Conservation (phyloP, 2,329 filamentous ascomycete genomes). For the Aspergillus eucalypticola region DNA sequence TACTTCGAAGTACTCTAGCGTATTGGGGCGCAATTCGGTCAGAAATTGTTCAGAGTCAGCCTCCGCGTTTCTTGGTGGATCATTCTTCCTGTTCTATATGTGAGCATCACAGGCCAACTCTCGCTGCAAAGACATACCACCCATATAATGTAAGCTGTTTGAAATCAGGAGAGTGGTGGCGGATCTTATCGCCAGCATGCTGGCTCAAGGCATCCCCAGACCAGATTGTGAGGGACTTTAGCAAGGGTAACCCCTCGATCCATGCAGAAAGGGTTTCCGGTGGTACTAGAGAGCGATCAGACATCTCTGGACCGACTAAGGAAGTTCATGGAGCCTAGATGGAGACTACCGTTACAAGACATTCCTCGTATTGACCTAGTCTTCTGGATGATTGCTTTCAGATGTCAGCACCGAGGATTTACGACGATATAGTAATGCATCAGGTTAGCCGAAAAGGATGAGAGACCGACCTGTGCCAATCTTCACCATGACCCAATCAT, state of each 20-base stretch:
- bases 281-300: slow-evolving; percentile 43
- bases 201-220: slow-evolving; percentile 62
- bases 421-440: neutral
- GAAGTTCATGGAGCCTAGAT: neutral
- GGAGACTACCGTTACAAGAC: slow-evolving; percentile 51
- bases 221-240: slow-evolving; percentile 62
- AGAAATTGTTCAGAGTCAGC: slow-evolving; percentile 61
- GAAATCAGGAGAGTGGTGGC: slow-evolving; percentile 62
- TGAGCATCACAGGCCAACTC: slow-evolving; percentile 8
- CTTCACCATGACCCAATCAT: slow-evolving; percentile 46
- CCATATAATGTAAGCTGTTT: slow-evolving; percentile 60
- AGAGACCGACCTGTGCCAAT: slow-evolving; percentile 49
- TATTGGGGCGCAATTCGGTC: slow-evolving; percentile 56
- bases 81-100: slow-evolving; percentile 35
- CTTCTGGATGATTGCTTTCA: slow-evolving; percentile 48
- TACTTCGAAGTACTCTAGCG: slow-evolving; percentile 60
- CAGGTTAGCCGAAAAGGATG: neutral
- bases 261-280: slow-evolving; percentile 57
- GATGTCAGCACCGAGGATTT: slow-evolving; percentile 7
- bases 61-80: slow-evolving; percentile 51
- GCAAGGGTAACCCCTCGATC: slow-evolving; percentile 58
- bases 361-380: slow-evolving; percentile 60
- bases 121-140: slow-evolving; percentile 37
- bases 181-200: slow-evolving; percentile 56
- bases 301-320: neutral